Evolutionary conservation across 768 basidiomycete species (phyloP).

Genomic region (Russula sp.): DNA sequence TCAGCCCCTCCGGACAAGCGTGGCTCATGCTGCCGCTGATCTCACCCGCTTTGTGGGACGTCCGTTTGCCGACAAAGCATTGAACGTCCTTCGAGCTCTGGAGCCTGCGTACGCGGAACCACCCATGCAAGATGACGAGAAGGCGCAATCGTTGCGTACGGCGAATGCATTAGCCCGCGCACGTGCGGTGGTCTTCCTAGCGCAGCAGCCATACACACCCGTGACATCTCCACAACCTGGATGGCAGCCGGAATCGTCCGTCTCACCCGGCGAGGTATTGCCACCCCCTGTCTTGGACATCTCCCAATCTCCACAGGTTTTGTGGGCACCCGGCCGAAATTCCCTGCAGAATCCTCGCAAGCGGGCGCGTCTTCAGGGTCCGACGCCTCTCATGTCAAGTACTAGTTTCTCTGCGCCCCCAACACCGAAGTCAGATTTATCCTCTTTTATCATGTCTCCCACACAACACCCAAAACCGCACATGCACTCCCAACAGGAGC

Average conservation of each 20-base stretch:
- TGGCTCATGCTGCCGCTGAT: conserved; percentile 59
- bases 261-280: conserved; percentile 13
- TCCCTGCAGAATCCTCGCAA: conserved; percentile 13
- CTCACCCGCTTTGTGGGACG: conserved; percentile 61
- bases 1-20: conserved; percentile 67
- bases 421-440: conserved; percentile 18
- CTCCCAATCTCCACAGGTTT: conserved; percentile 14
- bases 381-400: conserved; percentile 11
- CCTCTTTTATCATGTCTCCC: conserved; percentile 17
- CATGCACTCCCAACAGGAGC: conserved; percentile 7
- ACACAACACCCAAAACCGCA: conserved; percentile 14
- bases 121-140: conserved; percentile 42
- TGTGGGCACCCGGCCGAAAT: conserved; percentile 16
- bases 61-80: conserved; percentile 68
- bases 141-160: conserved; percentile 53
- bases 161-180: conserved; percentile 75
- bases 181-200: conserved; percentile 51
- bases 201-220: conserved; percentile 45
- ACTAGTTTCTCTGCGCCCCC: conserved; percentile 19
- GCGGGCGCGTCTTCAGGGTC: conserved; percentile 18
- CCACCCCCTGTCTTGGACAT: conserved; percentile 9
- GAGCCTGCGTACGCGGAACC: conserved; percentile 68
- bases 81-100: conserved; percentile 63
- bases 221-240: conserved; percentile 16
- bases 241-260: conserved; percentile 15